Percentiles rank a stretch among this genome's conserved stretches.
Conservation (phyloP, 1,284 basidiomycete genomes). For the Ustilago shanxiensis region DNA sequence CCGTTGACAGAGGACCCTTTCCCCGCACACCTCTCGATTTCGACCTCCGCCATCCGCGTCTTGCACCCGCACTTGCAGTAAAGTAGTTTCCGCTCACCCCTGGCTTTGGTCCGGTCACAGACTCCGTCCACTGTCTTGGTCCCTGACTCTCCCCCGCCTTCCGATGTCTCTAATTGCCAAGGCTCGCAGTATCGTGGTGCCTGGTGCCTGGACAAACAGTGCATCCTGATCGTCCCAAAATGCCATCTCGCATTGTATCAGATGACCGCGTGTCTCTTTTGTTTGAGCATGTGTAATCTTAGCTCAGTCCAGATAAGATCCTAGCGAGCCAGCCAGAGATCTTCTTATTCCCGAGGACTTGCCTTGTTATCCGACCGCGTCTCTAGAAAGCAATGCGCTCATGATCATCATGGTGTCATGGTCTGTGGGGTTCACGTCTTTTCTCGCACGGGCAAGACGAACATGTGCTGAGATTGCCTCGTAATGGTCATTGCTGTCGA, state of each 20-base stretch:
- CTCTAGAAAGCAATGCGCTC: background rate
- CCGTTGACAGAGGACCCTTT: background rate
- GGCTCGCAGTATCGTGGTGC: no score
- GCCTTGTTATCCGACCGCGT: background rate
- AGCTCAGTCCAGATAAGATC: background rate
- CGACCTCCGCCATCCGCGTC: background rate
- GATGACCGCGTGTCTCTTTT: no score
- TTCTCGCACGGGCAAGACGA: background rate
- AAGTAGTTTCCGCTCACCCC: no score
- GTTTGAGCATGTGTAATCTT: background rate
- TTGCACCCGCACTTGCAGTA: background rate
- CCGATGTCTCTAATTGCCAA: no score
- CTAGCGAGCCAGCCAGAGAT: background rate
- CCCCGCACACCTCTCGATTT: background rate
- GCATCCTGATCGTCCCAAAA: no score
- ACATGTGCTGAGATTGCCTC: background rate
- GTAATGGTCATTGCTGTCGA: background rate
- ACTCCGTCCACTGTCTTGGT: no score
- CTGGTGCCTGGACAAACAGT: no score
- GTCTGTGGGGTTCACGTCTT: no score
- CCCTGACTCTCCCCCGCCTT: no score
- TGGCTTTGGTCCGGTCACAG: no score
- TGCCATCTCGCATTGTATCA: no score
- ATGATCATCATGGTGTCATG: background rate
- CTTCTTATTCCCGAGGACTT: background rate